Base-by-base conservation (phyloP, 306 rosid genomes). In the Biancaea sappan region DNA sequence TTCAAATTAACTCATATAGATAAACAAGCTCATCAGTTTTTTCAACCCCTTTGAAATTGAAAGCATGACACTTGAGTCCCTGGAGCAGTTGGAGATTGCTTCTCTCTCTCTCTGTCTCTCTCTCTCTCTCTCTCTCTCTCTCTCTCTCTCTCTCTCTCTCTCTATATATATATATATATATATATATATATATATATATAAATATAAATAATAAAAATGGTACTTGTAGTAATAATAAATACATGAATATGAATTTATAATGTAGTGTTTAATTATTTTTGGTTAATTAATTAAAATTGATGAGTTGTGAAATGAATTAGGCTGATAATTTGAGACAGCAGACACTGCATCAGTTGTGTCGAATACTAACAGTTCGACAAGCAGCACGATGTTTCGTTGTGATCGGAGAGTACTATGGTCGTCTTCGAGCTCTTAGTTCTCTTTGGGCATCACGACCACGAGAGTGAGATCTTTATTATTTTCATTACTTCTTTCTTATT, bases 301-400 rank as follows among this genome's bases (percentile, higher is more conserved):
- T n/a, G n/a, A n/a, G n/a, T 56, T 66, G 40, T 74, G 64, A 77
- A 74, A 48, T 65, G 14, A 57, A n/a, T n/a, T n/a, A 94, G 98
- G 98, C 93, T 29, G 97, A 94, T 80, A 88, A 91, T 67, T 84
- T 94, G 87, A 88, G 98, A 66, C 97, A 91, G 12, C 97, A 94
- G 68, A 94, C 98, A 0, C 93, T 94, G 64, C 97, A 91, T 51
- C 98, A 88, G 3, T 16, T 94, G 56, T 86, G 89, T 58, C 88
- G 94, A 52, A 72, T 90, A 63, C 70, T 94, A 19, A 94, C 98
- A 0, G 80, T 88, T 41, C 96, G 93, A 50, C 98, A 94, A 31
- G 96, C 92, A 24, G 97, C 90, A 0, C 59, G 87, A 1, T 89
- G 93, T 59, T 94, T 89, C 38, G 77, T 94, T 57, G 93, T 91